Evolutionary conservation across 2,329 filamentous ascomycete species (phyloP).

Genomic region (Fusarium chlamydosporum): DNA sequence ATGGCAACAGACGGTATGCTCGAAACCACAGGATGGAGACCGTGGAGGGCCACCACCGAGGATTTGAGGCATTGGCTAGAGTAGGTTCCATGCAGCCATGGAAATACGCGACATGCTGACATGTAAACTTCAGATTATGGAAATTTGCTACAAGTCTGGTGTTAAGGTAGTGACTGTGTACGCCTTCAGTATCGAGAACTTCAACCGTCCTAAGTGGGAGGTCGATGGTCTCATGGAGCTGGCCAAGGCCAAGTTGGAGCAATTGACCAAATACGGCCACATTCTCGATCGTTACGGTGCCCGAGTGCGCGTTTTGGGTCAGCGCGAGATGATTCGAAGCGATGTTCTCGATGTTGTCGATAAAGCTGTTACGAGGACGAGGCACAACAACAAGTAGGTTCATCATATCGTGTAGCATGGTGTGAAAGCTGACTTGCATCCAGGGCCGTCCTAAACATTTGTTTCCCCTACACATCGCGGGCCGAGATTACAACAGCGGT

Average conservation of each 20-base stretch:
- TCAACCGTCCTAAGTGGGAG: constrained; percentile 95
- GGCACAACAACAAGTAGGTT: constrained; percentile 82
- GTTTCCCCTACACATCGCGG: constrained; percentile 96
- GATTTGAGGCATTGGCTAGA: constrained; percentile 92
- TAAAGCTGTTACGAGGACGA: constrained; percentile 86
- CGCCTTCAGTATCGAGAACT: constrained; percentile 99
- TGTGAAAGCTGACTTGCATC: constrained; percentile 25
- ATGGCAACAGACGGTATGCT: constrained; percentile 95
- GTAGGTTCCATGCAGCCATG: constrained; percentile 69
- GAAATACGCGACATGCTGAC: constrained; percentile 15
- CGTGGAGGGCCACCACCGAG: constrained; percentile 93
- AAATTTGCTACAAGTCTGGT: constrained; percentile 97
- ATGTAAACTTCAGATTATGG: constrained; percentile 76
- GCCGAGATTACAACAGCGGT: constrained; percentile 96
- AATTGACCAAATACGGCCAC: constrained; percentile 93
- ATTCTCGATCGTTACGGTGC: constrained; percentile 94
- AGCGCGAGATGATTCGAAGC: constrained; percentile 83
- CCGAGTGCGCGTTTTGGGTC: constrained; percentile 85
- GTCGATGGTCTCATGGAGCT: constrained; percentile 98
- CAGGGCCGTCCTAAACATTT: constrained; percentile 84
- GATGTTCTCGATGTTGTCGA: constrained; percentile 93
- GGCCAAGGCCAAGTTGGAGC: constrained; percentile 93
- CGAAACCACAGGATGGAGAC: constrained; percentile 93
- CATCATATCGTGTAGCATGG: not conserved
- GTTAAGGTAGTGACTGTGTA: constrained; percentile 98